These are phyloP conservation scores for Trypanosoma mega DNA, from an alignment of 208 protist species.

Conservation along the genomic window DNA sequence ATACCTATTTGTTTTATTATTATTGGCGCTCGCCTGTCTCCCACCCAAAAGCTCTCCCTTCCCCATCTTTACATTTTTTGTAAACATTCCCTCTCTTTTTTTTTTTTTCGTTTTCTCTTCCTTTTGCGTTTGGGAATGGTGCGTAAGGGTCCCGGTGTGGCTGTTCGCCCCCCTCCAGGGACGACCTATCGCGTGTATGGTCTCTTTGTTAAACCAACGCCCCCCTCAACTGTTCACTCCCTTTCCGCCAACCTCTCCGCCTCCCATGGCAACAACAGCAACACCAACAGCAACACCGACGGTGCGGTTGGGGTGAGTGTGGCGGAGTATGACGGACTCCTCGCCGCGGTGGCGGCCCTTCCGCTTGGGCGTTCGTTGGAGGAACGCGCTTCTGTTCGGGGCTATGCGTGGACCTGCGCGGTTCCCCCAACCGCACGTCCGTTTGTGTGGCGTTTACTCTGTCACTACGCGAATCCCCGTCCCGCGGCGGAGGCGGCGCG, in stretches of 20 bases:
- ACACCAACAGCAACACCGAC: constrained; percentile 31
- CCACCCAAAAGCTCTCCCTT: no score
- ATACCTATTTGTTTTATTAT: no score
- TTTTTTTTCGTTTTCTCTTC: neutral
- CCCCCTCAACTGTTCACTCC: no score
- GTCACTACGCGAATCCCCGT: constrained; percentile 33
- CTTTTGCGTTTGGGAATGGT: neutral
- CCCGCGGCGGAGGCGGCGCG: constrained; percentile 30
- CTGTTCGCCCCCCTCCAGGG: constrained; percentile 38
- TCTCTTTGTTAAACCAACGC: constrained; percentile 28
- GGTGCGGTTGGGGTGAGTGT: constrained; percentile 1
- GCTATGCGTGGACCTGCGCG: constrained; percentile 50
- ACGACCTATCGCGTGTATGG: constrained; percentile 50
- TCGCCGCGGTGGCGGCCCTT: constrained; percentile 22
- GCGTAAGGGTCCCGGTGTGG: constrained; percentile 43
- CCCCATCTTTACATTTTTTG: constrained; percentile 8
- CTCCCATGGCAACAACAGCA: no score
- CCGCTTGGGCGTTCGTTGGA: constrained; percentile 43
- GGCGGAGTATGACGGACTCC: constrained; percentile 21
- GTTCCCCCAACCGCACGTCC: constrained; percentile 41
- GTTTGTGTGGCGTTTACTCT: constrained; percentile 65
- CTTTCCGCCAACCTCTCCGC: no score
- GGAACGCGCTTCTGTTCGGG: constrained; percentile 48
- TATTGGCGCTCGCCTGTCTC: no score
- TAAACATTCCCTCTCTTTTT: neutral